Conservation (phyloP, 352 stramenopile genomes). For the Globisporangium okanoganense region DNA sequence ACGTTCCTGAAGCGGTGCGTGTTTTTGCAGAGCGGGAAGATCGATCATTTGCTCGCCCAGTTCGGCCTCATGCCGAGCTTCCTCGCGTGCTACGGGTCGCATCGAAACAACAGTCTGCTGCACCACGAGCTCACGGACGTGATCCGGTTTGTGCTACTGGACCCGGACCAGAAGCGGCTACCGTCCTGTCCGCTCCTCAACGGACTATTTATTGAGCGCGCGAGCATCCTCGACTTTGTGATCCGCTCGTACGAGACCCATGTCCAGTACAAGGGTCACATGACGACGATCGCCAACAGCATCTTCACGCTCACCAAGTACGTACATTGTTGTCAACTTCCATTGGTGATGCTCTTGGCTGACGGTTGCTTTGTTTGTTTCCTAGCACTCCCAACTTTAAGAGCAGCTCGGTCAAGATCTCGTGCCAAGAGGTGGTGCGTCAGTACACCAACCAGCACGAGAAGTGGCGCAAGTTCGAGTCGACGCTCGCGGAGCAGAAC, state of each 20-base stretch:
- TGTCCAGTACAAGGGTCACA: conserved; percentile 85
- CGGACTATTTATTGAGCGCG: conserved; percentile 63
- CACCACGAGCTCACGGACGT: conserved; percentile 85
- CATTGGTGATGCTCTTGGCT: conserved; percentile 1
- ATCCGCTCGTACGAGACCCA: conserved; percentile 71
- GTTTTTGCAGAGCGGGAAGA: conserved; percentile 67
- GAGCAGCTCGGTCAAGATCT: conserved; percentile 42
- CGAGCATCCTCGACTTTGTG: conserved; percentile 81
- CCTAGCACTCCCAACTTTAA: conserved; percentile 67
- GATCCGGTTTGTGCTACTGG: conserved; percentile 82
- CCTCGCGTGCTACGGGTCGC: conserved; percentile 69
- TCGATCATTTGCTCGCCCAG: conserved; percentile 68
- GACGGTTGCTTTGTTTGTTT: neutral
- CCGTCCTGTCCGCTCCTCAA: conserved; percentile 76
- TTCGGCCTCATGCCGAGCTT: conserved; percentile 81
- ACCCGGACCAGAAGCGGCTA: conserved; percentile 80
- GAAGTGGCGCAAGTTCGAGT: conserved; percentile 76
- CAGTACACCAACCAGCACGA: conserved; percentile 66
- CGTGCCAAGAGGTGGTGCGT: conserved; percentile 76
- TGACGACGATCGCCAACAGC: conserved; percentile 88
- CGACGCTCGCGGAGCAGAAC: conserved; percentile 75
- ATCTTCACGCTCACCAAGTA: conserved; percentile 87
- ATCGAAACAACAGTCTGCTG: conserved; percentile 79
- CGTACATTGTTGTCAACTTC: conserved; percentile 17
- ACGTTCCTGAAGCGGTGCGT: conserved; percentile 83